Evolutionary conservation across 352 stramenopile species (phyloP), one percentile per base, ranked within the genome.

Genomic region (Phytophthora pseudosyringae): DNA sequence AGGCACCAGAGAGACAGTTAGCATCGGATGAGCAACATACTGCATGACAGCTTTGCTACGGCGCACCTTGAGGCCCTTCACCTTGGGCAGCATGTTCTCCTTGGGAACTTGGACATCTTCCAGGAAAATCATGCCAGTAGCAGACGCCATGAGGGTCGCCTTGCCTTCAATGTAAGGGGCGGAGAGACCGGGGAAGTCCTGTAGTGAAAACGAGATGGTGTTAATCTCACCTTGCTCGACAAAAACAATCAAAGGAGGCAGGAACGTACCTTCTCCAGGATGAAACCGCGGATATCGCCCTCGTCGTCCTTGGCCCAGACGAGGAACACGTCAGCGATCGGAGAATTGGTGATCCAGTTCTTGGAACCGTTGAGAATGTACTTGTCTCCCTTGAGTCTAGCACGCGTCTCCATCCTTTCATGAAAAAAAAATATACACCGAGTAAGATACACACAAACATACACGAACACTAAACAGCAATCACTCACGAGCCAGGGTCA

Each of bases 111-210:
- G 78, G 25, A 99, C 96, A 63, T 99, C 94, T 49, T 99, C 97
- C 75, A 99, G 90, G 71, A 98, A 98, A 55, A 99, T 99, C 86
- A 98, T 98, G 50, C 97, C 97, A 1, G 97, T 99, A 16, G 78
- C 85, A 43, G 90, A 98, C 18, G 97, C 97, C 61, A 98, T 92
- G 40, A 99, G 76, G 33, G 86, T 95, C 32, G 98, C 91, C 74
- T 99, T 99, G 55, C 97, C 97, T 75, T 99, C 86, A 63, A 99
- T 99, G 65, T 98, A 97, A 44, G 96, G 90, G 13, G 97, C 93
- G 16, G 86, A 87, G 8, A 99, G 83, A 61, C 97, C 96, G 15
- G 87, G 83, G 54, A 95, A 98, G 62, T 91, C 95, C 85, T 91
- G 45, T 16, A 15, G 31, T 28, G 40, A 28, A 31, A 12, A 48